These are phyloP conservation scores for Monosporascus sp. DNA, from an alignment of 2,329 filamentous ascomycete genomes.

Conservation along the genomic window DNA sequence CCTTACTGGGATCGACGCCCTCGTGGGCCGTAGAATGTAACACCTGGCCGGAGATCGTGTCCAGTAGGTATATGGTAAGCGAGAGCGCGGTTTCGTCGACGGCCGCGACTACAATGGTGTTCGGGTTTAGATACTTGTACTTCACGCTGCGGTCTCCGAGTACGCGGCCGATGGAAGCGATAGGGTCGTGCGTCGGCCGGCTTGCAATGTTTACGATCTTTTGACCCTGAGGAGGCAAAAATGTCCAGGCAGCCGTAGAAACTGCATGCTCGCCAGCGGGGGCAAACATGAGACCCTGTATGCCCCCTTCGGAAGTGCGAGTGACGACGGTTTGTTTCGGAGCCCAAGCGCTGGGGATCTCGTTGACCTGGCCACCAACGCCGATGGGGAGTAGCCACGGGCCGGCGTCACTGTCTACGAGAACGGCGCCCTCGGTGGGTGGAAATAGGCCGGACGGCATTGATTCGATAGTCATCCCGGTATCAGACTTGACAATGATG, in stretches of 20 bases:
- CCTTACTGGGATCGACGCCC: constrained; percentile 68
- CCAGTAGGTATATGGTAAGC: constrained; percentile 73
- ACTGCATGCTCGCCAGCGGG: constrained; percentile 34
- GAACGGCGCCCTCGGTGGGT: constrained; percentile 40
- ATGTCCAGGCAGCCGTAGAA: constrained; percentile 63
- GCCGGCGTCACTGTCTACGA: constrained; percentile 48
- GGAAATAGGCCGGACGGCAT: constrained; percentile 35
- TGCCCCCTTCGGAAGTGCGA: constrained; percentile 39
- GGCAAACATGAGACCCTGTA: constrained; percentile 53
- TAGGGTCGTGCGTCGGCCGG: constrained; percentile 71
- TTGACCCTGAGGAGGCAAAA: constrained; percentile 61
- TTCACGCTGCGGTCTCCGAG: constrained; percentile 87
- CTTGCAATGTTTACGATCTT: constrained; percentile 63
- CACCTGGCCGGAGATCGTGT: constrained; percentile 78
- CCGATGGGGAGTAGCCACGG: constrained; percentile 52
- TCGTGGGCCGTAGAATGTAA: constrained; percentile 66
- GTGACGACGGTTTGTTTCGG: constrained; percentile 53
- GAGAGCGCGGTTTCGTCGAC: constrained; percentile 52
- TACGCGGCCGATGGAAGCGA: constrained; percentile 92
- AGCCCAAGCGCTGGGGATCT: constrained; percentile 39
- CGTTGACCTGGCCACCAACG: constrained; percentile 41
- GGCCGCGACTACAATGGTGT: constrained; percentile 71
- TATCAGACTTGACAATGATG: constrained; percentile 48
- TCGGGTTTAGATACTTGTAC: constrained; percentile 95
- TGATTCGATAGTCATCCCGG: constrained; percentile 46